Evolutionary conservation across 345 rosid genomes (phyloP).

Genomic region (Dimocarpus longan): DNA sequence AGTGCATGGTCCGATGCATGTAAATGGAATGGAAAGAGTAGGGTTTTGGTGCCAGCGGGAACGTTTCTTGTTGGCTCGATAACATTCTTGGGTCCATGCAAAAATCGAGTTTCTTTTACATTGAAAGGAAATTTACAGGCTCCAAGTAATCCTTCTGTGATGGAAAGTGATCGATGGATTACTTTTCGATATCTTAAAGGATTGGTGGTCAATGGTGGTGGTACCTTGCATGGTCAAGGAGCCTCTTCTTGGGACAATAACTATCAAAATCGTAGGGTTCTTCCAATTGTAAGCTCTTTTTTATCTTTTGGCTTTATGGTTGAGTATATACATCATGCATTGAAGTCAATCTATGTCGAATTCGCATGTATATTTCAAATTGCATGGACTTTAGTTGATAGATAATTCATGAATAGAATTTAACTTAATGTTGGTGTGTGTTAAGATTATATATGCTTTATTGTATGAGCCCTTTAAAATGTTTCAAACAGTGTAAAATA

Average conservation of each 20-base stretch:
- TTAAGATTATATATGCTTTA: too few species aligned
- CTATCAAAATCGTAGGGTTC: not conserved
- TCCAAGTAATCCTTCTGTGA: not conserved
- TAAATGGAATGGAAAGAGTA: not conserved
- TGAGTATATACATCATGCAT: too few species aligned
- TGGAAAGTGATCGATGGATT: not conserved
- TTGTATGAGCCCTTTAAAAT: too few species aligned
- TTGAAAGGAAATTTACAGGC: not conserved
- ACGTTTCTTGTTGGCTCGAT: conserved; percentile 15
- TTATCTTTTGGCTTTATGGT: too few species aligned
- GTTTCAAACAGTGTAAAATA: too few species aligned
- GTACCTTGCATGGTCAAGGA: not conserved
- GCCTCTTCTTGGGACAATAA: not conserved
- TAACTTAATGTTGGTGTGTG: too few species aligned
- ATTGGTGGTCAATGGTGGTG: not conserved
- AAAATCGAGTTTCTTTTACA: not conserved
- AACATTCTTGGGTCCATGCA: conserved; percentile 37
- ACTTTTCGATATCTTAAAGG: not conserved
- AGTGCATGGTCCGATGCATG: conserved; percentile 33
- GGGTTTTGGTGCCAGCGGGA: conserved; percentile 33
- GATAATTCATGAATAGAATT: too few species aligned
- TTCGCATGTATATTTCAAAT: too few species aligned
- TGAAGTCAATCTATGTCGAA: too few species aligned
- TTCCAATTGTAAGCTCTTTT: not conserved
- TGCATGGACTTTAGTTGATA: too few species aligned